Evolutionary conservation across 768 basidiomycete species (phyloP).

Genomic region (Leccinellum rugosiceps): DNA sequence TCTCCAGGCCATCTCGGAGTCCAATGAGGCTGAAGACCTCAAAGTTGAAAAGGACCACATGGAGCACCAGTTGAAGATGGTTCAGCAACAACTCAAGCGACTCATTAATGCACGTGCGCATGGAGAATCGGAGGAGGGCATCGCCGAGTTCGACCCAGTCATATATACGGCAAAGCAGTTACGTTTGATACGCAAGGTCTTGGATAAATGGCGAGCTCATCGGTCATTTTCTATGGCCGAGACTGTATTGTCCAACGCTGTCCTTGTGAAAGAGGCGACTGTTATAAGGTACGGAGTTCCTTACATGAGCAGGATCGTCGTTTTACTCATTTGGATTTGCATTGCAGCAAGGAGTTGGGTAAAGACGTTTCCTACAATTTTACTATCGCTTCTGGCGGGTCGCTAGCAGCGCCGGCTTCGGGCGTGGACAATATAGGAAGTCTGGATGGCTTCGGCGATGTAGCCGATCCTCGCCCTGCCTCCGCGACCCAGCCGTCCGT

Average conservation of each 20-base stretch:
- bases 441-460: constrained; percentile 89
- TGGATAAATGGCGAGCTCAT: constrained; percentile 84
- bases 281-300: constrained; percentile 65
- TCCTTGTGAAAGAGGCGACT: constrained; percentile 91
- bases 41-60: constrained; percentile 91
- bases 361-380: constrained; percentile 93
- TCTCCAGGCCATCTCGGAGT: constrained; percentile 58
- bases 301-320: neutral
- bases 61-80: constrained; percentile 80
- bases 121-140: constrained; percentile 68
- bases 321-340: constrained; percentile 9
- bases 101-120: constrained; percentile 72
- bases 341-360: constrained; percentile 72
- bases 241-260: constrained; percentile 76
- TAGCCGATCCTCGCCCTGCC: constrained; percentile 76
- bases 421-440: constrained; percentile 84
- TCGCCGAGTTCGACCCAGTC: constrained; percentile 69
- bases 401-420: constrained; percentile 75
- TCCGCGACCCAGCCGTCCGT: constrained; percentile 78
- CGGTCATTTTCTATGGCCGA: constrained; percentile 93
- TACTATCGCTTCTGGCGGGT: constrained; percentile 79
- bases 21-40: constrained; percentile 77
- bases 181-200: constrained; percentile 73
- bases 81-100: constrained; percentile 79
- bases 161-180: constrained; percentile 83